Conservation (phyloP, 352 stramenopile genomes). For the Blastocystis sp. region DNA sequence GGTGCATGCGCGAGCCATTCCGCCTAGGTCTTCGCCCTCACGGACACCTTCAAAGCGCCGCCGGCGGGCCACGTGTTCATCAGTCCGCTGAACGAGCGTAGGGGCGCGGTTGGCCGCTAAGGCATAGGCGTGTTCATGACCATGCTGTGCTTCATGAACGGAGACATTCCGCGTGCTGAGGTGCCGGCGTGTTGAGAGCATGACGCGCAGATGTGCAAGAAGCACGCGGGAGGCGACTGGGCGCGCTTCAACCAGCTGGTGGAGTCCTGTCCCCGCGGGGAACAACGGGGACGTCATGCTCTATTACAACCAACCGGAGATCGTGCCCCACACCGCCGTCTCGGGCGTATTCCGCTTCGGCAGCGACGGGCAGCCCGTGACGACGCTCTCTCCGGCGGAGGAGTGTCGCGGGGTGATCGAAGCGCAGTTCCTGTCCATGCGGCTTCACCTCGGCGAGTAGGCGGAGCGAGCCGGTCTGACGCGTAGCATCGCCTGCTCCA, state of each 20-base stretch:
- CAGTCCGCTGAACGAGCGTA: constrained; percentile 59
- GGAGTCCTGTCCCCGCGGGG: not conserved
- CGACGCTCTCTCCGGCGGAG: not conserved
- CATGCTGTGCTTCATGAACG: constrained; percentile 71
- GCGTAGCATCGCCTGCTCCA: constrained; percentile 9
- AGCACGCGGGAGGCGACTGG: constrained; percentile 8
- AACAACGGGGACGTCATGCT: not conserved
- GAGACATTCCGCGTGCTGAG: constrained; percentile 9
- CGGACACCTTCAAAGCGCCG: not conserved
- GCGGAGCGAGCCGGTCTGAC: not conserved
- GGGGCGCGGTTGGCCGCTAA: not conserved
- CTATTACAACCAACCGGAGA: constrained; percentile 28
- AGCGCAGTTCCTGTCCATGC: constrained; percentile 58
- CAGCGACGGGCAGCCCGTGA: not conserved
- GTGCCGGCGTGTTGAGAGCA: not conserved
- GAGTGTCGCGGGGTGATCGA: constrained; percentile 51
- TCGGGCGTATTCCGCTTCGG: constrained; percentile 24
- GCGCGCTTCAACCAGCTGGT: not conserved
- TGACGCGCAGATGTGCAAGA: not conserved
- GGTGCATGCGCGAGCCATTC: not conserved
- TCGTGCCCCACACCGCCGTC: constrained; percentile 4
- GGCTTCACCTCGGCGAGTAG: constrained; percentile 46
- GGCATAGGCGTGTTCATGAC: constrained; percentile 63
- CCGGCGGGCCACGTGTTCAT: constrained; percentile 70
- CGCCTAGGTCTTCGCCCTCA: constrained; percentile 46